Evolutionary conservation across 176 grass and related monocot species (phyloP), one percentile per base, ranked within the genome.

Genomic region (Avena eriantha): DNA sequence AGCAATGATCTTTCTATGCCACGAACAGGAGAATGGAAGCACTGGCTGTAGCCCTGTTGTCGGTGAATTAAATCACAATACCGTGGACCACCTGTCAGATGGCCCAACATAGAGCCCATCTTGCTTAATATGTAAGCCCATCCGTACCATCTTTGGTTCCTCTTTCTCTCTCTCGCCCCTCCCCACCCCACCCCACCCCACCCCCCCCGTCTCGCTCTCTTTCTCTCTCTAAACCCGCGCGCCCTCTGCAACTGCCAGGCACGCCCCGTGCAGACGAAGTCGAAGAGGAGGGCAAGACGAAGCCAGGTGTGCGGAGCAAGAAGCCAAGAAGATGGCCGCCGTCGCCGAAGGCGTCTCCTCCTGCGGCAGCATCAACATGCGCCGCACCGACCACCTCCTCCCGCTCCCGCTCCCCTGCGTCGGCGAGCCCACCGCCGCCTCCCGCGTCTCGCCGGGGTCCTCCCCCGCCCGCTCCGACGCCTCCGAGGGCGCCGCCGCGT

Each of bases 321-420:
- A 85, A 82, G n/a, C 33, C 45, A 82, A 82, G 63, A 85, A 85
- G 82, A 88, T 88, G 86, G 82, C 77, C 63, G 82, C 33, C 79
- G 56, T 54, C 82, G n/a, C 0, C n/a, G 53, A 85, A 53, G 63
- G 70, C 18, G 45, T 82, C 71, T 91, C 85, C 60, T 91, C 90
- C 82, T 88, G 77, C 77, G 22, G 70, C n/a, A 91, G 78, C 82
- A 82, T 47, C 70, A 88, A 88, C 86, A n/a, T 82, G 86, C 82
- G 82, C 61, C 90, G 70, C 70, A 19, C 50, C 22, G 86, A 85
- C 33, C 43, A 59, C 63, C 82, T 81, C 41, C 77, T 69, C 34
- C 69, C 53, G 14, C 76, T 81, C 59, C 85, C 89, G 16, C 51
- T 85, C 43, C 90, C 90, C 54, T 88, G 63, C 86, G 75, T 85